Conservation (phyloP, 208 protist genomes). For the Tritrichomonas musculus region DNA sequence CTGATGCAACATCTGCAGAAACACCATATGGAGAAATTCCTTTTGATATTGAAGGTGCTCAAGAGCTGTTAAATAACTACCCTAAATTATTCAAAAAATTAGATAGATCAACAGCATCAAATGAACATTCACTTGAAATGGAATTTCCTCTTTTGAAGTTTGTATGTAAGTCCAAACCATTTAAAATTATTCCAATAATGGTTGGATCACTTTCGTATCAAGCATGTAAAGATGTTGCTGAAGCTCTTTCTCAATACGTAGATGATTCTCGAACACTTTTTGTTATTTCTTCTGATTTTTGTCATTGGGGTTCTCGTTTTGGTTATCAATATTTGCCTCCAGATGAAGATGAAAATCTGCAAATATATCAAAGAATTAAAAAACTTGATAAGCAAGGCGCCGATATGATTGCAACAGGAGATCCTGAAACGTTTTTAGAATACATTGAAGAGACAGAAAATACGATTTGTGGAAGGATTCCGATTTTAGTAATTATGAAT, state of each 20-base stretch:
- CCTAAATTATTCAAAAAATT: constrained; percentile 55
- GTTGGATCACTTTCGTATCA: constrained; percentile 57
- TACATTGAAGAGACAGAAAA: constrained; percentile 81
- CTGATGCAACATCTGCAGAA: constrained; percentile 63
- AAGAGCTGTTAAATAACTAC: constrained; percentile 51
- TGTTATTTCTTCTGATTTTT: constrained; percentile 89
- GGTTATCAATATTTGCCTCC: constrained; percentile 73
- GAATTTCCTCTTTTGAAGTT: constrained; percentile 83
- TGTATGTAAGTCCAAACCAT: constrained; percentile 60
- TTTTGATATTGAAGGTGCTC: constrained; percentile 60
- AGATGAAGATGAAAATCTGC: constrained; percentile 37
- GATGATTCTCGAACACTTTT: constrained; percentile 75
- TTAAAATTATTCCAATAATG: constrained; percentile 73
- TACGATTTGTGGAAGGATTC: constrained; percentile 87
- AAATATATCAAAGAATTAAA: constrained; percentile 75
- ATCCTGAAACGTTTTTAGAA: constrained; percentile 59
- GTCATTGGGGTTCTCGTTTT: constrained; percentile 86
- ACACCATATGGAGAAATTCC: constrained; percentile 75
- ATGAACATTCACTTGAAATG: constrained; percentile 91
- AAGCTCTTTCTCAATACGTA: constrained; percentile 69
- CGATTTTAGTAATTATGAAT: constrained; percentile 70
- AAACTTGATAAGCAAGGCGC: constrained; percentile 78
- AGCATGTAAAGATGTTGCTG: constrained; percentile 60
- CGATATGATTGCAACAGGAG: constrained; percentile 61
- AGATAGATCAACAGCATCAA: constrained; percentile 64